Evolutionary conservation across 108 stramenopile genomes (phyloP).

Genomic region (Cyclotella atomus): DNA sequence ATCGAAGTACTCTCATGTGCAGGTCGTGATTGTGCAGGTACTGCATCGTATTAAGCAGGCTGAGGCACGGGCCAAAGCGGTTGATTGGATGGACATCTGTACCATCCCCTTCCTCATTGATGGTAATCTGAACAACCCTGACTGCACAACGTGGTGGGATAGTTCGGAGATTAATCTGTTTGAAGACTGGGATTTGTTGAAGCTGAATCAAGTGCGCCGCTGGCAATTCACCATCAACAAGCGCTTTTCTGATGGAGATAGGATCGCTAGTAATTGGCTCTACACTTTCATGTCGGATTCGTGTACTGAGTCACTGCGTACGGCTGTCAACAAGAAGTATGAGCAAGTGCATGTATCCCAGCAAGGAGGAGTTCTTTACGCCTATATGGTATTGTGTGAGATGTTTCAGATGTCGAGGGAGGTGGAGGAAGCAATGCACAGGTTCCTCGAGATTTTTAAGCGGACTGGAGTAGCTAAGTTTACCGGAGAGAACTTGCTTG

Average conservation of each 20-base stretch:
- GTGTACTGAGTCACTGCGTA: background rate
- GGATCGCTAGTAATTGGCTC: background rate
- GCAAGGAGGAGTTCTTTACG: background rate
- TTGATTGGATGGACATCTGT: background rate
- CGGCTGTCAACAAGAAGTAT: conserved; percentile 1
- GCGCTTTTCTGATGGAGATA: background rate
- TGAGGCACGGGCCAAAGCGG: background rate
- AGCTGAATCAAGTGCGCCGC: background rate
- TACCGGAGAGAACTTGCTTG: background rate
- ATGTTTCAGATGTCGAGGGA: conserved; percentile 1
- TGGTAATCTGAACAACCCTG: background rate
- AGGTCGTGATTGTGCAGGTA: background rate
- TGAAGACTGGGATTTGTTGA: background rate
- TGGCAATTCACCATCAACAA: background rate
- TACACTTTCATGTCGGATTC: background rate
- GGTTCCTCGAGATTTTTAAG: background rate
- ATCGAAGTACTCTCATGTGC: background rate
- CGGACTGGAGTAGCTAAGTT: background rate
- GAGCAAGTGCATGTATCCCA: background rate
- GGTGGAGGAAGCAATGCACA: background rate
- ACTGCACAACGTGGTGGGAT: background rate
- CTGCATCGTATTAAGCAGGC: background rate
- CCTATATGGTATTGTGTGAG: background rate
- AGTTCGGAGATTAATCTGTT: background rate
- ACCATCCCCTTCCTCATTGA: background rate